These are phyloP conservation scores for Camellia lanceoleosa DNA, from an alignment of 148 eudicot genomes.

Conservation along the genomic window DNA sequence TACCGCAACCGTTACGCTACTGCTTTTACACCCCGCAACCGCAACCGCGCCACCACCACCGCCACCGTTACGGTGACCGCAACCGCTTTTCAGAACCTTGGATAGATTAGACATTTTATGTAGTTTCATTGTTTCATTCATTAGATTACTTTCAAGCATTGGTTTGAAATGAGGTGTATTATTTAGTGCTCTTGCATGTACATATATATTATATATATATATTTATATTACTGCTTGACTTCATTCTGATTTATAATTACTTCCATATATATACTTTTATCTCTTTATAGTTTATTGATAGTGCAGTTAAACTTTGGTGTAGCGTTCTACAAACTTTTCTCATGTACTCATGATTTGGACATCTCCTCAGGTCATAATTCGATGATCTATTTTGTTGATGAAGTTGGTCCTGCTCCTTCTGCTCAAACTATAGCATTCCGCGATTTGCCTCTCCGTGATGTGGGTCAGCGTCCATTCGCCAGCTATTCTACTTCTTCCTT, in stretches of 20 bases:
- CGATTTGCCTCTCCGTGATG: conserved; percentile 99
- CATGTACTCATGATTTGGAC: conserved; percentile 4
- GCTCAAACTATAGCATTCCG: conserved; percentile 95
- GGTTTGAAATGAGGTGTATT: not conserved
- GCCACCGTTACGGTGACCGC: no score
- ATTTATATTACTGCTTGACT: not conserved
- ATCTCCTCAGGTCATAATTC: conserved; percentile 82
- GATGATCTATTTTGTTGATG: conserved; percentile 96
- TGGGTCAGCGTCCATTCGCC: conserved; percentile 99
- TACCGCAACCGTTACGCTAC: no score
- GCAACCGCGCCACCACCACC: no score
- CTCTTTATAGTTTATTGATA: not conserved
- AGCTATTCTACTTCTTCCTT: conserved; percentile 23
- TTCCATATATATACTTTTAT: not conserved
- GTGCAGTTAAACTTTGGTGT: not conserved
- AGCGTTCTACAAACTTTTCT: not conserved
- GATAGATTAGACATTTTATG: not conserved
- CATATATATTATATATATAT: not conserved
- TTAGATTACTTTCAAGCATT: not conserved
- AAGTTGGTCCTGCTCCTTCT: conserved; percentile 93
- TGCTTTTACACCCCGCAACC: no score
- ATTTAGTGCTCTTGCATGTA: not conserved
- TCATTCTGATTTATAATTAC: not conserved
- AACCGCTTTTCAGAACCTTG: no score
- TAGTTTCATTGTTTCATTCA: not conserved